These are phyloP conservation scores for Leccinum disarticulatum DNA, from an alignment of 768 basidiomycete genomes.

Conservation along the genomic window DNA sequence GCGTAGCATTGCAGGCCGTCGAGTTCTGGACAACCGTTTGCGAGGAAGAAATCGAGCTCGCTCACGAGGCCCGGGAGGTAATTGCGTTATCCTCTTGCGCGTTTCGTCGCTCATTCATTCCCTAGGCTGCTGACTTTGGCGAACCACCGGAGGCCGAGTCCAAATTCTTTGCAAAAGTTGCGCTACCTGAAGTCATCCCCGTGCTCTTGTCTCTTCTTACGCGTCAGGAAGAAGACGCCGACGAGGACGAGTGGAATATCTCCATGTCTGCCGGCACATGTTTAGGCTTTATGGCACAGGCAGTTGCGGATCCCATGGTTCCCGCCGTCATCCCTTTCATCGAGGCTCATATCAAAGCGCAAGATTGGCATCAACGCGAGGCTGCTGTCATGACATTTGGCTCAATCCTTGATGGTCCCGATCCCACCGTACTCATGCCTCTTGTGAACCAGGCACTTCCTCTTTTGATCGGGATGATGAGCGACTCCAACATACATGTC, in stretches of 20 bases:
- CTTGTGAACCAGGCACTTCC: constrained; percentile 94
- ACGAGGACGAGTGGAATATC: constrained; percentile 98
- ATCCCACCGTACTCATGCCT: constrained; percentile 81
- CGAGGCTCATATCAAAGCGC: constrained; percentile 88
- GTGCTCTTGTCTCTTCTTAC: constrained; percentile 87
- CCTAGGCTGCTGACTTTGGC: constrained; percentile 84
- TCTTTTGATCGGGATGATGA: constrained; percentile 94
- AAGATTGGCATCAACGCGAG: constrained; percentile 94
- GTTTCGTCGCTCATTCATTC: constrained; percentile 8
- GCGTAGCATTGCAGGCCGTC: constrained; percentile 92
- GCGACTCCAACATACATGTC: constrained; percentile 78
- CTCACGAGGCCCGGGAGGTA: constrained; percentile 90
- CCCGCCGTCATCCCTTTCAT: constrained; percentile 96
- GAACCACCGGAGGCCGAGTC: constrained; percentile 85
- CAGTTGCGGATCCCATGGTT: constrained; percentile 89
- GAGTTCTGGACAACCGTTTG: constrained; percentile 99
- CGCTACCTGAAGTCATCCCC: constrained; percentile 91
- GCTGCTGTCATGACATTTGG: constrained; percentile 99
- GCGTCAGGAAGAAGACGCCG: constrained; percentile 94
- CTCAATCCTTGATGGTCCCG: constrained; percentile 95
- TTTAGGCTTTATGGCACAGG: constrained; percentile 82
- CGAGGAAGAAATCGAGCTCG: constrained; percentile 93
- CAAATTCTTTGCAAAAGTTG: constrained; percentile 90
- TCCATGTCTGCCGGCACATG: constrained; percentile 97
- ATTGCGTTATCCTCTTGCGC: constrained; percentile 12